Evolutionary conservation across 805 yeast genomes (phyloP), one percentile per base, ranked within the genome.

Genomic region (Metschnikowia similis): DNA sequence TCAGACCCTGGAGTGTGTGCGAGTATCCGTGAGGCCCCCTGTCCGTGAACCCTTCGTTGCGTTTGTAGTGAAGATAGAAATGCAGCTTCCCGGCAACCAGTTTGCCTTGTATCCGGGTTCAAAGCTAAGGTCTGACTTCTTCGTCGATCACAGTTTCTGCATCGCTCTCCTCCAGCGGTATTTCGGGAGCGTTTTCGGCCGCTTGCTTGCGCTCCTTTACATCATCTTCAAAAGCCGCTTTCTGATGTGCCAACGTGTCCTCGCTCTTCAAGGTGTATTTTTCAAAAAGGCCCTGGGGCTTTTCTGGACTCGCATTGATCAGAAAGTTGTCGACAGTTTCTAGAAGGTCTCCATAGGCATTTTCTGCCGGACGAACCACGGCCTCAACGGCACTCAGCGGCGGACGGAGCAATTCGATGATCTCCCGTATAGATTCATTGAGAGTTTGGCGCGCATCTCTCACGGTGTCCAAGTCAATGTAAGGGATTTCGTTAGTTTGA

Each of bases 71-170:
- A n/a, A n/a, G n/a, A n/a, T n/a, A n/a, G n/a, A 21, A 21, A 21
- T 21, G 21, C 21, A 21, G 21, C 21, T 21, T 21, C 21, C 5
- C 21, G 21, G 21, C 21, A 21, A 21, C 21, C 21, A 21, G 21
- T 4, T n/a, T 1, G 21, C 21, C 5, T 21, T 21, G 21, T 21
- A 21, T 21, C 9, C 10, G 8, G 31, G 31, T 21, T 11, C 28
- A 37, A 6, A 29, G 11, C 30, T 21, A 13, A 13, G 32, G 21
- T 10, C 47, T 51, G 2, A 51, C 47, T 46, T 54, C 58, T 41
- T 52, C 56, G 2, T 49, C 52, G 30, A 53, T 54, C 28, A 54
- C 58, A 5, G 59, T 56, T 27, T 56, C 59, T 8, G 58, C 45
- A 30, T 56, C 59, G 41, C 58, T 56, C 21, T 52, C 57, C 6